Evolutionary conservation across 345 rosid genomes (phyloP), one percentile per base, ranked within the genome.

Genomic region (Eucalyptus cladocalyx): DNA sequence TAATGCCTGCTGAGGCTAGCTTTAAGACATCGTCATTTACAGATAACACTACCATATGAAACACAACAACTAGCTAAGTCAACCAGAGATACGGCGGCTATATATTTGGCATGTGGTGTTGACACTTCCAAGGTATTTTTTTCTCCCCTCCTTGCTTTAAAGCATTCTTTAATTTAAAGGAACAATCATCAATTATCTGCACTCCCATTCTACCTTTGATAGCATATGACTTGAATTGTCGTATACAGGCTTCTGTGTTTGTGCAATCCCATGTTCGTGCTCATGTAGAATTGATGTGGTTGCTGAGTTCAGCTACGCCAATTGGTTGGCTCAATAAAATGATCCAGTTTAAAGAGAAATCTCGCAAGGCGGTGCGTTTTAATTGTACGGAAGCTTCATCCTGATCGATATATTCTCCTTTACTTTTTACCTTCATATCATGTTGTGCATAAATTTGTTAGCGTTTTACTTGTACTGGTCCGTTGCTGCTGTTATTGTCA

Each of bases 281-380:
- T 53, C 98, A 95, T 93, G 93, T 91, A 51, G 98, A 96, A 62
- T 92, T 97, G 89, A 96, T 96, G 98, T 96, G 96, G 97, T 96
- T 95, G 45, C 93, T 95, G 76, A 94, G 97, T 92, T 89, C 97
- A 85, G 93, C 95, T 87, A 96, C 97, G n/a, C 99, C 99, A 87
- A 96, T 96, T 90, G 96, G 99, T 90, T 95, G 99, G 98, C 93
- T 97, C 88, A 94, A 95, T 89, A 95, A 91, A 93, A 96, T 97
- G 99, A 96, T 94, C 90, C 99, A 97, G 90, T 97, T 96, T 90
- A 97, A 96, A 94, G 98, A 97, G 95, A 97, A 97, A 94, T 96
- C 98, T 80, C 96, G 93, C 90, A 96, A 95, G 92, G 95, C 94
- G 94, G 99, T 96, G 89, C 21, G 94, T 94, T 88, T 67, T 89